Evolutionary conservation across 371 early-diverging fungal species (phyloP), one percentile per base, ranked within the genome.

Genomic region (Mucor racemosus): DNA sequence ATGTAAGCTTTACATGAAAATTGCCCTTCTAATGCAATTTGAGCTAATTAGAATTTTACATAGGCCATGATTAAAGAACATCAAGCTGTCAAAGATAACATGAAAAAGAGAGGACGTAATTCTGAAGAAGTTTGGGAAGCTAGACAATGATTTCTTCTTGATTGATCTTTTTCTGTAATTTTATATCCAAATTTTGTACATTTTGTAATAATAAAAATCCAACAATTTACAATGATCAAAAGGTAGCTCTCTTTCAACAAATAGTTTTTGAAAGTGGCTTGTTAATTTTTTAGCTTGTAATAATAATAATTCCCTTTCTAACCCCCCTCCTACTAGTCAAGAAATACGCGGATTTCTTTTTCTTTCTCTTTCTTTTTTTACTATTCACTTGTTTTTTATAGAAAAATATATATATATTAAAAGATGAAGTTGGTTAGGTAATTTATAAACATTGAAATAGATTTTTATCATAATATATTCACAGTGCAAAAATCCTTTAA

Each of bases 91-190:
- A 77, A 74, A 34, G 74, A 76, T 54, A 60, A 41, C 53, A 11
- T 42, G 26, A 78, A 71, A 60, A 70, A 53, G 48, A 55, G 56
- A 9, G 54, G 64, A 31, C 65, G 73, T 15, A 81, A 65, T 34
- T 81, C 81, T 11, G 81, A 81, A 46, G 79, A 78, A 54, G 71
- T 81, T 19, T 81, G 81, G 81, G 77, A 79, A 64, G 67, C 71
- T 38, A 71, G 76, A 44, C 56, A 64, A 94, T 88, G 48, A 96
- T 95, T 35, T 7, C 3, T 26, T 26, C 26, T 26, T 26, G 26
- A 26, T 26, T 26, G 26, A 26, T 26, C 26, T 26, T 26, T 26
- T 26, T 26, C 26, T 26, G 26, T 42, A 48, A 19, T 44, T 34
- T 54, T 54, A 54, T 54, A 34, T 34, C 53, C 34, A 54, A n/a